Conservation (phyloP, 345 rosid species). For the Brassica carinata region DNA sequence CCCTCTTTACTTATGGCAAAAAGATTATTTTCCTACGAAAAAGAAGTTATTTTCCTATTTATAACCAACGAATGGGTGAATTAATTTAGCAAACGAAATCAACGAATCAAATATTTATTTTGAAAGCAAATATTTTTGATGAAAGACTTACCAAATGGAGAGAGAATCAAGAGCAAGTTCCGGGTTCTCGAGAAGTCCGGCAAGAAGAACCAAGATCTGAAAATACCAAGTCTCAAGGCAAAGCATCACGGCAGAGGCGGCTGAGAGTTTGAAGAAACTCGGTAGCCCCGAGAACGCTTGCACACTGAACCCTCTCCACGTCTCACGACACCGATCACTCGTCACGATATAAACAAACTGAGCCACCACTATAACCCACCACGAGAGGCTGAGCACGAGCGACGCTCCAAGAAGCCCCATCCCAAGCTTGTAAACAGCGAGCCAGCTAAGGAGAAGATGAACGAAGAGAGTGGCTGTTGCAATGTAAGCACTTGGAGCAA, state of each 20-base stretch:
- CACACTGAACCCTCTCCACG: conserved; percentile 51
- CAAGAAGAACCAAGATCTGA: conserved; percentile 54
- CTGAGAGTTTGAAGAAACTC: conserved; percentile 53
- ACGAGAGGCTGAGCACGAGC: conserved; percentile 51
- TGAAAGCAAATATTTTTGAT: not conserved
- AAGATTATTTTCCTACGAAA: not conserved
- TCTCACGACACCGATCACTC: conserved; percentile 45
- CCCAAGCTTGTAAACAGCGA: conserved; percentile 43
- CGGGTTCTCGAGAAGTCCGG: conserved; percentile 56
- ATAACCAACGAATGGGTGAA: not conserved
- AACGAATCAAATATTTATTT: not conserved
- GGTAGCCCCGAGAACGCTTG: conserved; percentile 50
- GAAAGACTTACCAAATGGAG: conserved; percentile 30
- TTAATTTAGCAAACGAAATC: not conserved
- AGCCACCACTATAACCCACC: conserved; percentile 59
- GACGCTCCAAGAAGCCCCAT: conserved; percentile 55
- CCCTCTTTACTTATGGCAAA: not conserved
- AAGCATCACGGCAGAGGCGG: conserved; percentile 63
- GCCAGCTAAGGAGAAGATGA: conserved; percentile 50
- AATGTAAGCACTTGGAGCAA: conserved; percentile 60
- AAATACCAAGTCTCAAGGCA: conserved; percentile 63
- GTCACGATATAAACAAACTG: conserved; percentile 47
- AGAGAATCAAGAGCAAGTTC: conserved; percentile 49
- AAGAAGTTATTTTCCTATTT: not conserved
- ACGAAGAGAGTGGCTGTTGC: conserved; percentile 43